Evolutionary conservation across 768 basidiomycete species (phyloP).

Genomic region (Lactarius deliciosus): DNA sequence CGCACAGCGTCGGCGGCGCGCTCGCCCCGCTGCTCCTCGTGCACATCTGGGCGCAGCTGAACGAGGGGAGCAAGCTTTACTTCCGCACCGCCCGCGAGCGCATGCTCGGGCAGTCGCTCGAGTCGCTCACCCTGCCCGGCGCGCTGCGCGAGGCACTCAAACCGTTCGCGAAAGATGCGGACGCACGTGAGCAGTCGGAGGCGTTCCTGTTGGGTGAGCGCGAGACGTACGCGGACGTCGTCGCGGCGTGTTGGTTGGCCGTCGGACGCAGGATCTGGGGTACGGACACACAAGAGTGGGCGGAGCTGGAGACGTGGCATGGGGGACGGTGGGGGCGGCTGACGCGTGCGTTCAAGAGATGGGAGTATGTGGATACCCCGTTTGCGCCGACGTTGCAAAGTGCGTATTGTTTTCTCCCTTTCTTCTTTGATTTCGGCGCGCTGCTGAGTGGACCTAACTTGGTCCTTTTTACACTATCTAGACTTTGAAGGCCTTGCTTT

Average conservation of each 20-base stretch:
- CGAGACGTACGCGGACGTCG: conserved; percentile 44
- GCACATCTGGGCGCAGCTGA: conserved; percentile 33
- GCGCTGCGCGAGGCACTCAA: conserved; percentile 38
- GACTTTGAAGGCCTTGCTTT: conserved; percentile 1
- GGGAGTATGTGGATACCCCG: conserved; percentile 21
- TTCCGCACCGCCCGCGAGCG: conserved; percentile 42
- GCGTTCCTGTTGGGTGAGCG: conserved; percentile 38
- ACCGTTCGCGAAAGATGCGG: conserved; percentile 27
- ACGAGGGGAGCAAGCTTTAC: conserved; percentile 39
- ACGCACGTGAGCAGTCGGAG: conserved; percentile 23
- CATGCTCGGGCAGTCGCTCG: conserved; percentile 38
- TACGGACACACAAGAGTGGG: conserved; percentile 45
- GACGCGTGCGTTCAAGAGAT: conserved; percentile 15
- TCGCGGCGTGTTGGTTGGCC: conserved; percentile 36
- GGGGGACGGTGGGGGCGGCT: conserved; percentile 36
- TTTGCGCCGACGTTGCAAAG: background rate
- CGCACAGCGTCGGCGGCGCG: conserved; percentile 11
- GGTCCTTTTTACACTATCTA: background rate
- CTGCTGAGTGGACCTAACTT: background rate
- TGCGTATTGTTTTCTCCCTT: background rate
- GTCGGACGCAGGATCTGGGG: conserved; percentile 39
- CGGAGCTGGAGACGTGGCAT: conserved; percentile 41
- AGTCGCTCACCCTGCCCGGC: conserved; percentile 39
- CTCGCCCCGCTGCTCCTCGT: conserved; percentile 19
- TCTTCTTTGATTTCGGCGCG: background rate